Conservation (phyloP, 176 grass and related monocot species). For the Musa schizocarpa region DNA sequence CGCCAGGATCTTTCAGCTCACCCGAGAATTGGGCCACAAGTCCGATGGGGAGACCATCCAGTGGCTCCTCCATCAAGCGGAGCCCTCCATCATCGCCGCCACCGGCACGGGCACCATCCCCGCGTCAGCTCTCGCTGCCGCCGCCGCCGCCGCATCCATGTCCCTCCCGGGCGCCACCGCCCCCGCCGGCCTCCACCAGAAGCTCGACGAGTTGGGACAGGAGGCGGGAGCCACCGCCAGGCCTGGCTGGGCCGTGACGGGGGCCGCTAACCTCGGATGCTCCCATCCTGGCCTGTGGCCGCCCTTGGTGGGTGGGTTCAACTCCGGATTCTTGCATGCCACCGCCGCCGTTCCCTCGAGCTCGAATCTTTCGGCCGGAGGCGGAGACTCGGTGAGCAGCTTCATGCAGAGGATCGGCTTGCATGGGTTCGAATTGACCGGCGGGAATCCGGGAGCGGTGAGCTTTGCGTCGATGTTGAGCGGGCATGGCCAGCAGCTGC, state of each 20-base stretch:
- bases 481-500: conserved; percentile 41
- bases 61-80: conserved; percentile 76
- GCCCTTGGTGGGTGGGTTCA: conserved; percentile 24
- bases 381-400: background rate
- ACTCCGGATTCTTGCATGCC: conserved; percentile 37
- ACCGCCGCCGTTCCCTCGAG: background rate
- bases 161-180: conserved; percentile 16
- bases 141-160: conserved; percentile 48
- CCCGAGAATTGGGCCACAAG: conserved; percentile 65
- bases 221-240: background rate
- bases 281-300: conserved; percentile 40
- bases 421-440: conserved; percentile 5
- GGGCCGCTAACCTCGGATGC: conserved; percentile 23
- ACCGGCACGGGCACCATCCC: conserved; percentile 62
- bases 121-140: conserved; percentile 42
- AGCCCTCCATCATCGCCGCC: conserved; percentile 70
- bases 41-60: conserved; percentile 80
- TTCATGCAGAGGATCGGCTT: conserved; percentile 19
- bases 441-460: conserved; percentile 33
- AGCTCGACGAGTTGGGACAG: conserved; percentile 17
- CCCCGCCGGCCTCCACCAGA: conserved; percentile 5
- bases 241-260: conserved; percentile 3
- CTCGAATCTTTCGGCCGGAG: conserved; percentile 25
- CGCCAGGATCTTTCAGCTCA: conserved; percentile 73
- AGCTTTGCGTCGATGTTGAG: conserved; percentile 58